Base-by-base conservation (phyloP, 2,329 filamentous ascomycete genomes). In the Cladosporium cucumerinum region DNA sequence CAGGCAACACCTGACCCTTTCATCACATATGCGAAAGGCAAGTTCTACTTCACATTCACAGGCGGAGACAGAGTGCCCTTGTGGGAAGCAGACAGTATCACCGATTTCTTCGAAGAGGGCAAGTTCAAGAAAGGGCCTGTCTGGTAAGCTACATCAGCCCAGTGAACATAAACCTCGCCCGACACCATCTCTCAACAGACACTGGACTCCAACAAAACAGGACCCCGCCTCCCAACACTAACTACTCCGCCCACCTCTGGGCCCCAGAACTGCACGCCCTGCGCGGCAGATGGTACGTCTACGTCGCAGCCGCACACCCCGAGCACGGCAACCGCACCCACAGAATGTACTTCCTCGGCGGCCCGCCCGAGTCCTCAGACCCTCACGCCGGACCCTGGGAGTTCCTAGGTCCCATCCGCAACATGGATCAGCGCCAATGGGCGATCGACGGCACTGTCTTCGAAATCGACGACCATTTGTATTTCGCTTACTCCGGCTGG, bases 261-360 rank as follows among this genome's bases (percentile, higher is more conserved):
- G 84, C 84, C 0, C 84, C 84, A 0, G 84, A 86, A 74, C 76
- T 86, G 0, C 84, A 86, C 70, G 73, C 73, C 57, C 75, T 86
- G 28, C 73, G 79, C 43, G 81, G 80, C 0, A 78, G 78, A 25
- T 86, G 84, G 84, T 86, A 84, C 72, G 77, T 85, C 66, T 85
- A 85, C 72, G 82, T 77, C 71, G 81, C 75, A 3, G 78, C 76
- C 18, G 78, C 76, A 23, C 71, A 81, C 67, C 77, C 77, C 0
- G 66, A 70, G 48, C 69, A 78, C n/a, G 80, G 80, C 61, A 82
- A 82, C 71, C 73, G 72, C 21, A 76, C 75, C 0, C 80, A 82
- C 69, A 72, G 80, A 25, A 81, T 81, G 78, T 81, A 76, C 65
- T 79, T 82, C 6, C 75, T 82, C 1, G 73, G 74, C 23, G 80